Conservation (phyloP, 139 green algal genomes). For the Chlamydomonas sp. region DNA sequence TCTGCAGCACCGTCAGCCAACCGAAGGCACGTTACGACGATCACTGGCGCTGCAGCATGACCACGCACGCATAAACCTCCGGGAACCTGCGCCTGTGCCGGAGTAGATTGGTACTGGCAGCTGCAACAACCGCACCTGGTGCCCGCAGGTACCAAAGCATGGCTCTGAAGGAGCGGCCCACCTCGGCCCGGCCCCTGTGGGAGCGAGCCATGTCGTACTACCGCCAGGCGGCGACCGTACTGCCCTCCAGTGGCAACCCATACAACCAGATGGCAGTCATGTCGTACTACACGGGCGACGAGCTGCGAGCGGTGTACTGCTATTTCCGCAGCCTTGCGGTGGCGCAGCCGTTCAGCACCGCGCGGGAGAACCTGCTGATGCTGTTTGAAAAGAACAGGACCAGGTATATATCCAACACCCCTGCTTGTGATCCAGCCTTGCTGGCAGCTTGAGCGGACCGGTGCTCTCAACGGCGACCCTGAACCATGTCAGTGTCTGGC, state of each 20-base stretch:
- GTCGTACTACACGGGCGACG: constrained; percentile 60
- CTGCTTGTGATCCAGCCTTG: neutral
- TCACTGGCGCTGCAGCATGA: too few relatives aligned
- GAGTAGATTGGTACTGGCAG: too few relatives aligned
- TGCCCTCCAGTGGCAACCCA: constrained; percentile 70
- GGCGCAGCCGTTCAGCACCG: constrained; percentile 66
- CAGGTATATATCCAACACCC: constrained; percentile 19
- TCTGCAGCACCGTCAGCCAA: too few relatives aligned
- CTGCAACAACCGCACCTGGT: too few relatives aligned
- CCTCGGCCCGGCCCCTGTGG: constrained; percentile 32
- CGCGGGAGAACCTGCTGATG: constrained; percentile 79
- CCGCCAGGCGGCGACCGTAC: constrained; percentile 49
- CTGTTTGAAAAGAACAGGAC: constrained; percentile 74
- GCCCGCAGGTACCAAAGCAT: constrained; percentile 32
- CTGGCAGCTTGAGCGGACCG: neutral
- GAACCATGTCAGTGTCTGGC: too few relatives aligned
- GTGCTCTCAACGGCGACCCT: too few relatives aligned
- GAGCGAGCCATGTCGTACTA: constrained; percentile 59
- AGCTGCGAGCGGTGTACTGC: constrained; percentile 72
- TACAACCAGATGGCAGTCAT: constrained; percentile 91
- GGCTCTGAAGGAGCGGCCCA: constrained; percentile 29
- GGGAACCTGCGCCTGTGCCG: neutral
- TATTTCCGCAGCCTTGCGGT: constrained; percentile 62
- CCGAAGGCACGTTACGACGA: too few relatives aligned
- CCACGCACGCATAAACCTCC: neutral